Percentiles rank a stretch among this genome's conserved stretches.
Evolutionary conservation across 768 basidiomycete species (phyloP).

Genomic region (Chalciporus pseudorubinellus): DNA sequence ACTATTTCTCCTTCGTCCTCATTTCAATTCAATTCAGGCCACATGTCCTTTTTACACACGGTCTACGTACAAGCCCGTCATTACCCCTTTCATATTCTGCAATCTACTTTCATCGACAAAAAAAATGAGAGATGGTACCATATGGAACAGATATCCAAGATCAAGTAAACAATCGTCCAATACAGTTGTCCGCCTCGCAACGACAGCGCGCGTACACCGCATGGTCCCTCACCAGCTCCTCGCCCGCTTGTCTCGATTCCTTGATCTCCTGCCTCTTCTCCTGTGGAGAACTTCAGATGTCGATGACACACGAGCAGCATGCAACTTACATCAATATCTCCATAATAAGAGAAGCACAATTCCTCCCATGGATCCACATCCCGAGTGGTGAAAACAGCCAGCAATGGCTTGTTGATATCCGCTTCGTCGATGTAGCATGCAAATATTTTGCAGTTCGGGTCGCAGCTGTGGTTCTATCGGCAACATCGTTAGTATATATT

Average conservation of each 20-base stretch:
- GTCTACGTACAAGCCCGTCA: too few species aligned
- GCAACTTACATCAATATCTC: constrained; percentile 44
- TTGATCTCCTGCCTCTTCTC: constrained; percentile 24
- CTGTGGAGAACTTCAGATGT: constrained; percentile 4
- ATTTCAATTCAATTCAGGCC: too few species aligned
- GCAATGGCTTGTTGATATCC: constrained; percentile 63
- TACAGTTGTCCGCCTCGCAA: constrained; percentile 54
- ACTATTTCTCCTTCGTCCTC: too few species aligned
- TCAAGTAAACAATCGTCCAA: constrained; percentile 36
- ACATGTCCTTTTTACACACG: too few species aligned
- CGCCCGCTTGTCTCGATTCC: not conserved
- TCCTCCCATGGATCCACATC: constrained; percentile 69
- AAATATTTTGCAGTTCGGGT: constrained; percentile 76
- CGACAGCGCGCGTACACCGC: constrained; percentile 49
- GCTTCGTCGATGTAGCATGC: constrained; percentile 79
- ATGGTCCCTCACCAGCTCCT: constrained; percentile 25
- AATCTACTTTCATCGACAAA: too few species aligned
- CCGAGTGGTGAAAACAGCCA: constrained; percentile 62
- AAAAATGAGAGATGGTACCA: too few species aligned
- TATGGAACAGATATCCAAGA: too few species aligned
- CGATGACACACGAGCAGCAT: not conserved
- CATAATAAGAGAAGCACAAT: constrained; percentile 74
- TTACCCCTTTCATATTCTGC: too few species aligned
- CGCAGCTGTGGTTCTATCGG: constrained; percentile 83
- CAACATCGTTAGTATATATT: not conserved